Evolutionary conservation across 352 stramenopile genomes (phyloP).

Genomic region (Phytophthora quininea): DNA sequence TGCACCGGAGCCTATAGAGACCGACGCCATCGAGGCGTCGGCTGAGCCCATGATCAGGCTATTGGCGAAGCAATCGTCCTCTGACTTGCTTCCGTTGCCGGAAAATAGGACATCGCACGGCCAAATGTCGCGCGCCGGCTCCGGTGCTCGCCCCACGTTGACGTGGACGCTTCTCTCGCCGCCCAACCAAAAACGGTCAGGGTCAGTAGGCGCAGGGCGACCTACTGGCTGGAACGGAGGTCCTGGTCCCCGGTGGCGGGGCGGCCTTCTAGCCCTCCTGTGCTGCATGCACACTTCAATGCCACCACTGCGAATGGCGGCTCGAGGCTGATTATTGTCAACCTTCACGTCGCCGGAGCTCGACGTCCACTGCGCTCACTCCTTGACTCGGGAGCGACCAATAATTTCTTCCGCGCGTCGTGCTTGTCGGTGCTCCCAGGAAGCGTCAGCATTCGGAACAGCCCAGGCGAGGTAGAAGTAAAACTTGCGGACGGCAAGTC

Average conservation of each 20-base stretch:
- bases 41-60: too few relatives aligned
- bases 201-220: constrained; percentile 4
- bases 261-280: constrained; percentile 5
- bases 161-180: not conserved
- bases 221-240: constrained; percentile 18
- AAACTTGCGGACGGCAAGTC: constrained; percentile 19
- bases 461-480: constrained; percentile 4
- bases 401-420: constrained; percentile 25
- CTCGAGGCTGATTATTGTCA: constrained; percentile 14
- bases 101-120: constrained; percentile 3
- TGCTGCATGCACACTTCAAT: constrained; percentile 15
- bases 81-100: constrained; percentile 1
- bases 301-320: constrained; percentile 8
- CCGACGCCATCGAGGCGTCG: constrained; percentile 4
- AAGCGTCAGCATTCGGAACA: not conserved
- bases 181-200: not conserved
- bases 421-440: constrained; percentile 8
- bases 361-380: constrained; percentile 15
- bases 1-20: constrained; percentile 21
- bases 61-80: not conserved
- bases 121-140: constrained; percentile 8
- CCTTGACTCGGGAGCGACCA: constrained; percentile 30
- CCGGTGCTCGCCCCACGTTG: not conserved
- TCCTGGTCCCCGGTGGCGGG: not conserved
- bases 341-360: not conserved